Percentiles rank a stretch among this genome's conserved stretches.
Conservation (phyloP, 1,284 basidiomycete genomes). For the Naganishia cerealis region DNA sequence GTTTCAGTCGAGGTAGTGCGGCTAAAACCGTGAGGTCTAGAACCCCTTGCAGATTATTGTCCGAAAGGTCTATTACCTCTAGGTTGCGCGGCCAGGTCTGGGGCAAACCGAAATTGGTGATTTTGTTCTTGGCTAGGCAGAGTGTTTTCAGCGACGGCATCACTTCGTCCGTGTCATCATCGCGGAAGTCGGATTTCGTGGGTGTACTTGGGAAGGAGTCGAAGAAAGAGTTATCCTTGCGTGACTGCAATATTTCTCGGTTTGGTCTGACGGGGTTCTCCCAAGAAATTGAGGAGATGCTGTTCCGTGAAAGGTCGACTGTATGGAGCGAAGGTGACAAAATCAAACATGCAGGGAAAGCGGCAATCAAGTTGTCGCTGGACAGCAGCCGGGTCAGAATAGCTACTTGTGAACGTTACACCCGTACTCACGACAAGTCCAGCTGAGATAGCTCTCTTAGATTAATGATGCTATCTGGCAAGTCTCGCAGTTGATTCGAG, state of each 20-base stretch:
- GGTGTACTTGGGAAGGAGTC: constrained; percentile 32
- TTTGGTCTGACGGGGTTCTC: constrained; percentile 45
- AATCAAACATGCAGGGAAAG: constrained; percentile 45
- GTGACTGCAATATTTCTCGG: constrained; percentile 45
- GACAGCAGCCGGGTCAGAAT: neutral
- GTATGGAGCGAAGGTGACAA: constrained; percentile 48
- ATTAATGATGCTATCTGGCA: constrained; percentile 50
- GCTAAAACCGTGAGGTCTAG: constrained; percentile 24
- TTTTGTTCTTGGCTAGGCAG: constrained; percentile 44
- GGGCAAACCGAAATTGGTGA: constrained; percentile 40
- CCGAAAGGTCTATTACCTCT: constrained; percentile 28
- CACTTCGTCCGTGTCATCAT: constrained; percentile 32
- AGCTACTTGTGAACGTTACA: neutral
- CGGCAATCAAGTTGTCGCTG: constrained; percentile 46
- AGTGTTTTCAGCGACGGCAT: constrained; percentile 43
- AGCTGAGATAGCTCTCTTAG: constrained; percentile 46
- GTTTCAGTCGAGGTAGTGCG: constrained; percentile 1
- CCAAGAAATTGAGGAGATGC: constrained; percentile 43
- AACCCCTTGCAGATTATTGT: constrained; percentile 19
- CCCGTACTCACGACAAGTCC: constrained; percentile 48
- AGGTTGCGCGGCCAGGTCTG: constrained; percentile 26
- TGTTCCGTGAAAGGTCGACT: constrained; percentile 49
- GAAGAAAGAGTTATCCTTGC: constrained; percentile 37
- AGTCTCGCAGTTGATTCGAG: constrained; percentile 40
- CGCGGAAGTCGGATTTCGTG: constrained; percentile 22